Percentiles rank a stretch among this genome's conserved stretches.
These are phyloP conservation scores for Chenopodium formosanum DNA, from an alignment of 148 eudicot genomes.

Conservation along the genomic window DNA sequence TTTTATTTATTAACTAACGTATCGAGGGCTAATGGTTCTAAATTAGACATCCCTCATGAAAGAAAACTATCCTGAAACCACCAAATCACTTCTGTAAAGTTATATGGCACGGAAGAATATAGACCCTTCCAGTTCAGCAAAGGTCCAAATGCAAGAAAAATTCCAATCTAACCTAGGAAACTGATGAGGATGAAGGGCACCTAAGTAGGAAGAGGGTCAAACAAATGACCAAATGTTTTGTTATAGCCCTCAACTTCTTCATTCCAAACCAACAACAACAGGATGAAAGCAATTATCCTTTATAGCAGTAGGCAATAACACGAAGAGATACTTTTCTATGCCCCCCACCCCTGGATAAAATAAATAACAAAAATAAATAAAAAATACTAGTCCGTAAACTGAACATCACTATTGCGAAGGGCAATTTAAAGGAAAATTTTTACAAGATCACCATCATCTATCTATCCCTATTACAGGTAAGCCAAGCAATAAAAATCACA, in stretches of 20 bases:
- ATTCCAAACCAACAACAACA: not conserved
- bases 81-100: not conserved
- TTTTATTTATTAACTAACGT: not conserved
- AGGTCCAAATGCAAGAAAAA: not conserved
- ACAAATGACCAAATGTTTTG: not conserved
- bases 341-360: not conserved
- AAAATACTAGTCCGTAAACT: no score
- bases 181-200: not conserved
- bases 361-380: not conserved
- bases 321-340: not conserved
- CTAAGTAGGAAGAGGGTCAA: not conserved
- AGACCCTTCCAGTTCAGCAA: slow-evolving; percentile 1
- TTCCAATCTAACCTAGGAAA: not conserved
- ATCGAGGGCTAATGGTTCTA: not conserved
- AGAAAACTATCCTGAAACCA: slow-evolving; percentile 1
- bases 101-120: not conserved
- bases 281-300: not conserved
- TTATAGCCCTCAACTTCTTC: not conserved
- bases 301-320: not conserved
- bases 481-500: not conserved
- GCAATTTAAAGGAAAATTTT: not conserved
- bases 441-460: not conserved
- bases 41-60: not conserved
- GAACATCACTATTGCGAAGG: not conserved
- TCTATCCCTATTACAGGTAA: not conserved